phyloP scores from a whole-genome alignment of 2,329 filamentous ascomycete genomes.

The Achaetomium macrosporum region DNA sequence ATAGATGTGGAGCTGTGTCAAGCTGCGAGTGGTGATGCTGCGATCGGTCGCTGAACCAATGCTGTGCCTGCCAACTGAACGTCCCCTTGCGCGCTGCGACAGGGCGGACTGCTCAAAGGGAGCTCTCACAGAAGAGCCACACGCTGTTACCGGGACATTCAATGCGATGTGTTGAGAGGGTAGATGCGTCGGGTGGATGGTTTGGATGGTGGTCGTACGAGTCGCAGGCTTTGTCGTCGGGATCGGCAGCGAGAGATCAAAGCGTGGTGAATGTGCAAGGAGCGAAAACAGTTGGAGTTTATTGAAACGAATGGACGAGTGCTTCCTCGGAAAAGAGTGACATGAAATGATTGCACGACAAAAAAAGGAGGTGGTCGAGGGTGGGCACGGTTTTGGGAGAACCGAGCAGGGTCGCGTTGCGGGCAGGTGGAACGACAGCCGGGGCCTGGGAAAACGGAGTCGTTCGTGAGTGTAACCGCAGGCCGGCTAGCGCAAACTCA shows the following conservation, averaged over 20 bases:
- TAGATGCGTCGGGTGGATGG: slow-evolving; percentile 4
- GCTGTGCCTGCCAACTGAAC: neutral
- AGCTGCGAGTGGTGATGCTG: neutral
- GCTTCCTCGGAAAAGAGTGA: slow-evolving; percentile 24
- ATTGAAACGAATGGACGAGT: slow-evolving; percentile 25
- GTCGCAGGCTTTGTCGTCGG: slow-evolving; percentile 5
- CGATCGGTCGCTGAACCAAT: neutral
- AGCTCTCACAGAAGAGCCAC: slow-evolving; percentile 36
- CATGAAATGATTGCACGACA: slow-evolving; percentile 27
- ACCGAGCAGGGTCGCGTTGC: slow-evolving; percentile 18
- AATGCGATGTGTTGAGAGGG: slow-evolving; percentile 16
- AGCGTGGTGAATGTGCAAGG: slow-evolving; percentile 12
- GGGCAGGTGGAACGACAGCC: slow-evolving; percentile 17
- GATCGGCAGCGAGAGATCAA: slow-evolving; percentile 16
- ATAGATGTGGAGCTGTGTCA: neutral
- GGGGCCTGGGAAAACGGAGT: slow-evolving; percentile 16
- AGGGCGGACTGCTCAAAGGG: slow-evolving; percentile 13
- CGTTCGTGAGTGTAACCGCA: slow-evolving; percentile 9
- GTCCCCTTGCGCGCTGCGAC: slow-evolving; percentile 12
- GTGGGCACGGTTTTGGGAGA: slow-evolving; percentile 16
- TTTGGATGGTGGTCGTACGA: neutral
- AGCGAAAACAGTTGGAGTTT: slow-evolving; percentile 16
- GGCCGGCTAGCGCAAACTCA: slow-evolving; percentile 22
- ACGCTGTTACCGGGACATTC: slow-evolving; percentile 33
- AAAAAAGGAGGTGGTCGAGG: slow-evolving; percentile 22